A percentile compares a stretch with the other conserved stretches of the same genome.
These are phyloP conservation scores for Anthracocystis panici-leucophaei DNA, from an alignment of 1,284 basidiomycete genomes.

Conservation along the genomic window DNA sequence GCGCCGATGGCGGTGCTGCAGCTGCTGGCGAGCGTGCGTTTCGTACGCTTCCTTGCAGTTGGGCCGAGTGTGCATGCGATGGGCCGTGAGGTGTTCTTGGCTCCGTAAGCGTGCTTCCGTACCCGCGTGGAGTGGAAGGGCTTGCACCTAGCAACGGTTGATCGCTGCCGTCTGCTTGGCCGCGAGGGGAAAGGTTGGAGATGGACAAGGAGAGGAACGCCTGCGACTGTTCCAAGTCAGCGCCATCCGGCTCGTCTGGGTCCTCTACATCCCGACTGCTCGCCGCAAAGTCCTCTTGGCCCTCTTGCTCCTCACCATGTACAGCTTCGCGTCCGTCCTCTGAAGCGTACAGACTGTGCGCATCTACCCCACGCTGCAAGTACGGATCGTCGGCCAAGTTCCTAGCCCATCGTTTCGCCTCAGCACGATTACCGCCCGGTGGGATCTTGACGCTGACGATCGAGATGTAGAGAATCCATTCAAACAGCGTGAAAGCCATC, in stretches of 20 bases:
- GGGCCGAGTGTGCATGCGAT: not conserved
- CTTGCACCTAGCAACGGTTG: slow-evolving; percentile 27
- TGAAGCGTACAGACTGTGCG: slow-evolving; percentile 34
- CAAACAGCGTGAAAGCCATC: slow-evolving; percentile 44
- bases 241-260: not conserved
- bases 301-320: not conserved
- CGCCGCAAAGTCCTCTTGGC: not conserved
- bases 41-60: slow-evolving; percentile 19
- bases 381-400: slow-evolving; percentile 29
- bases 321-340: slow-evolving; percentile 22
- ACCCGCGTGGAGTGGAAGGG: slow-evolving; percentile 18
- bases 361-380: slow-evolving; percentile 39
- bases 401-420: slow-evolving; percentile 45
- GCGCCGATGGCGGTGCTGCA: not conserved
- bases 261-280: not conserved
- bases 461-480: slow-evolving; percentile 53
- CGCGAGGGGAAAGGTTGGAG: slow-evolving; percentile 8
- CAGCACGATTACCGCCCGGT: slow-evolving; percentile 42
- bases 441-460: slow-evolving; percentile 54
- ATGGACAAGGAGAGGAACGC: slow-evolving; percentile 18
- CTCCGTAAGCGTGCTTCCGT: slow-evolving; percentile 27
- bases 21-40: slow-evolving; percentile 20
- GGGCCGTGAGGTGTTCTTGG: slow-evolving; percentile 33
- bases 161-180: slow-evolving; percentile 20
- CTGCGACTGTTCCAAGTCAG: slow-evolving; percentile 17